Percentiles rank a stretch among this genome's conserved stretches.
Conservation (phyloP, 179 eudicot genomes). For the Silene vulgaris region DNA sequence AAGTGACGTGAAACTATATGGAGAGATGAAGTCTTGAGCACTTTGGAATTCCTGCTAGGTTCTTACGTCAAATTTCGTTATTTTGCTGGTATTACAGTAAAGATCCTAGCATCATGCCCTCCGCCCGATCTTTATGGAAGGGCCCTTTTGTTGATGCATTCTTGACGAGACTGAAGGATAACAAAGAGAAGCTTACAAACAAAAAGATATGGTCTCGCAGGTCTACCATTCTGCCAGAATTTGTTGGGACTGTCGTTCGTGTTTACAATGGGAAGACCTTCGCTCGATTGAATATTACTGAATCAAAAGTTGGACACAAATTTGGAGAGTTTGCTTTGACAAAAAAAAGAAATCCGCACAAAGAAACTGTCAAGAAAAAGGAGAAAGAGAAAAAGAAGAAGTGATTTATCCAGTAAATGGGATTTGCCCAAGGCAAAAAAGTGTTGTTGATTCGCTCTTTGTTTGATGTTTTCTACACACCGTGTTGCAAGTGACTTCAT, state of each 20-base stretch:
- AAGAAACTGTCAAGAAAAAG: slow-evolving; percentile 30
- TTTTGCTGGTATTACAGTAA: not conserved
- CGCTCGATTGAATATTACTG: slow-evolving; percentile 44
- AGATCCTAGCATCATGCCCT: slow-evolving; percentile 18
- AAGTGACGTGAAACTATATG: not conserved
- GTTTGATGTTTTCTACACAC: not conserved
- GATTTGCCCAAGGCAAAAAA: too few relatives aligned
- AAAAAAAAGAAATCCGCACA: slow-evolving; percentile 41
- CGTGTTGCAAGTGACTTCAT: not conserved
- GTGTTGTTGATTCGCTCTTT: not conserved
- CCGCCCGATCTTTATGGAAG: slow-evolving; percentile 38
- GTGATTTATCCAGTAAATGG: slow-evolving; percentile 21
- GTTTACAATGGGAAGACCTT: slow-evolving; percentile 44
- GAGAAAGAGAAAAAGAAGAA: slow-evolving; percentile 11
- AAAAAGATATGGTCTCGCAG: slow-evolving; percentile 53
- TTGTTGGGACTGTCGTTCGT: slow-evolving; percentile 30
- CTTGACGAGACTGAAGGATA: slow-evolving; percentile 38
- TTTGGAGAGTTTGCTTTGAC: slow-evolving; percentile 57
- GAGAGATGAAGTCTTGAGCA: not conserved
- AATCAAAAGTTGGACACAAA: slow-evolving; percentile 52
- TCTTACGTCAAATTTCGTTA: not conserved
- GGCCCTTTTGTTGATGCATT: slow-evolving; percentile 44
- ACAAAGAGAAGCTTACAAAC: slow-evolving; percentile 28
- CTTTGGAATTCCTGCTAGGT: not conserved
- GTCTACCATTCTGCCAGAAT: slow-evolving; percentile 48